Evolutionary conservation across 1,139 yeast genomes (phyloP).

Genomic region (Hanseniaspora uvarum): DNA sequence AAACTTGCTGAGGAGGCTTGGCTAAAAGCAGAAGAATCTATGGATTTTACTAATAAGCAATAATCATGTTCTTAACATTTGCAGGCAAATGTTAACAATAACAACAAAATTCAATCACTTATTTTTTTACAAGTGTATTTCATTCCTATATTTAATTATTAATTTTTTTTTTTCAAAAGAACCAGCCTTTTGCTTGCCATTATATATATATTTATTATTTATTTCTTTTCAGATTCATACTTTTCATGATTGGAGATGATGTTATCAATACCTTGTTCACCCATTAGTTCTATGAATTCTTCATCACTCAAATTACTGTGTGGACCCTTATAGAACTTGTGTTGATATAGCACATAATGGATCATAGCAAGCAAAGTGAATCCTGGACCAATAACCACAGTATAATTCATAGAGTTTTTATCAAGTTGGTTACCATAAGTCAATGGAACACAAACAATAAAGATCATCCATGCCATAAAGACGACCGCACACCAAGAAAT

Average conservation of each 20-base stretch:
- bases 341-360: constrained; percentile 14
- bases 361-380: constrained; percentile 15
- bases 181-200: not conserved
- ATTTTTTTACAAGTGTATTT: too few species aligned
- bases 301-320: constrained; percentile 20
- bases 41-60: not conserved
- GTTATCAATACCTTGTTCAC: constrained; percentile 17
- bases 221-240: not conserved
- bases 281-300: constrained; percentile 13
- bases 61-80: too few species aligned
- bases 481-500: constrained; percentile 32
- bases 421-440: constrained; percentile 22
- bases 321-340: constrained; percentile 18
- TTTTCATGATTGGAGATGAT: constrained; percentile 21
- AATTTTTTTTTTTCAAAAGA: not conserved
- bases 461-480: constrained; percentile 33
- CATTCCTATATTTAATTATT: not conserved
- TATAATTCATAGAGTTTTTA: constrained; percentile 34
- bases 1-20: not conserved
- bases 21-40: not conserved
- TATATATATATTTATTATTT: not conserved
- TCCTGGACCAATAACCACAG: constrained; percentile 36
- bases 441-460: constrained; percentile 39
- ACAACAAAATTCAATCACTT: not conserved
- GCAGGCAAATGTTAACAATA: not conserved